Conservation (phyloP, 306 rosid genomes). For the Senna tora region DNA sequence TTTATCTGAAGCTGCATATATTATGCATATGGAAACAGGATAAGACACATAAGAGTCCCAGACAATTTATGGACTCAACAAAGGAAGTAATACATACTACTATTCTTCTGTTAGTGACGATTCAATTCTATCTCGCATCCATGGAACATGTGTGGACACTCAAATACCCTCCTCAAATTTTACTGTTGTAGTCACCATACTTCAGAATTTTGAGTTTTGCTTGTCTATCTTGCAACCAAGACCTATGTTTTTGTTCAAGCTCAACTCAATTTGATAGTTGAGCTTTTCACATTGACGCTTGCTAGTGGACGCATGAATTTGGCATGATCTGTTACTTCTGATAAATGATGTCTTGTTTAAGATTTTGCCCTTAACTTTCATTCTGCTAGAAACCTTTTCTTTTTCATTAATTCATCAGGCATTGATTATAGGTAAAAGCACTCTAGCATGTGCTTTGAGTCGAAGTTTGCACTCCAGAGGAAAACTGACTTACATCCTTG, state of each 20-base stretch:
- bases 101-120: background rate
- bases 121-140: conserved; percentile 7
- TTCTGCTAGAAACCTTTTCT: conserved; percentile 12
- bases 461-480: conserved; percentile 75
- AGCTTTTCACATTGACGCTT: background rate
- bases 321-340: background rate
- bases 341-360: background rate
- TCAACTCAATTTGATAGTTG: background rate
- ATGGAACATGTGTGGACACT: conserved; percentile 1
- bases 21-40: conserved; percentile 10
- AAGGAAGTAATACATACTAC: conserved; percentile 17
- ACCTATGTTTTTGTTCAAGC: conserved; percentile 18
- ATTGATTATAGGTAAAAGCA: conserved; percentile 80
- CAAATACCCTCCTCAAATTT: conserved; percentile 9
- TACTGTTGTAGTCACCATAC: conserved; percentile 23
- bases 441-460: conserved; percentile 92
- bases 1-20: conserved; percentile 1
- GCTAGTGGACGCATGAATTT: conserved; percentile 17
- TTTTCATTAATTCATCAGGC: conserved; percentile 35
- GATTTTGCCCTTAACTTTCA: conserved; percentile 22
- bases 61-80: conserved; percentile 18
- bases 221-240: conserved; percentile 28
- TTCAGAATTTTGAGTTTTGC: conserved; percentile 19
- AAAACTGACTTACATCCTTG: conserved; percentile 83
- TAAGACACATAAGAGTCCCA: background rate